A percentile compares a stretch with the other conserved stretches of the same genome.
phyloP scores from a whole-genome alignment of 2,329 filamentous ascomycete genomes.

The Fusarium sp. region DNA sequence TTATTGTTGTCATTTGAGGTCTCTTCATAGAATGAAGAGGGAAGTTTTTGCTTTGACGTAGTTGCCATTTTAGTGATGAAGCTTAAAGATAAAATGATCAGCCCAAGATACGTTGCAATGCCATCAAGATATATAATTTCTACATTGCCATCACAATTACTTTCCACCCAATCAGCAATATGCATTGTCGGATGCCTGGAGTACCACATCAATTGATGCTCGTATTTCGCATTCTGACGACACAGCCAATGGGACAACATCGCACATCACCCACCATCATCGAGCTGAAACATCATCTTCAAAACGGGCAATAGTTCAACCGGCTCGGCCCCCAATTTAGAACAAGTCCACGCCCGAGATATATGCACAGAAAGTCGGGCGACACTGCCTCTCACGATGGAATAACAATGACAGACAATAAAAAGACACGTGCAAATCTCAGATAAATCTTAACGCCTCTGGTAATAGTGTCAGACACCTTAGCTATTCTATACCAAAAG shows the following conservation, averaged over 20 bases:
- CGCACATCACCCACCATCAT: constrained; percentile 13
- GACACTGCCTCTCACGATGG: fast-evolving
- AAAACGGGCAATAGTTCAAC: neutral
- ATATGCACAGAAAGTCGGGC: neutral
- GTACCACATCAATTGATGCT: neutral
- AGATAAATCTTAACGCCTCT: neutral
- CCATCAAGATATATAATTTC: constrained; percentile 1
- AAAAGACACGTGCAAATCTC: neutral
- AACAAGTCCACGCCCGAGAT: neutral
- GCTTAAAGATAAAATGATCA: too few species aligned
- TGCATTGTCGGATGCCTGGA: constrained; percentile 15
- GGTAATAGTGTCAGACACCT: neutral
- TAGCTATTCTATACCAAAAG: neutral
- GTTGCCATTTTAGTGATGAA: constrained; percentile 3
- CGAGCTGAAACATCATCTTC: neutral
- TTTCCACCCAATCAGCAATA: neutral
- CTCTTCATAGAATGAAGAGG: neutral
- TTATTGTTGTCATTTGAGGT: constrained; percentile 9
- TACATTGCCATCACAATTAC: fast-evolving
- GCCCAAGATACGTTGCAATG: fast-evolving
- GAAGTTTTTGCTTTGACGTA: neutral
- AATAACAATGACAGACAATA: neutral
- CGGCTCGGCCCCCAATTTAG: neutral
- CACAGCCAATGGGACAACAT: constrained; percentile 12
- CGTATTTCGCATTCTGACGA: constrained; percentile 30